Conservation (phyloP, 805 yeast genomes). For the Allodekkera sacchari region DNA sequence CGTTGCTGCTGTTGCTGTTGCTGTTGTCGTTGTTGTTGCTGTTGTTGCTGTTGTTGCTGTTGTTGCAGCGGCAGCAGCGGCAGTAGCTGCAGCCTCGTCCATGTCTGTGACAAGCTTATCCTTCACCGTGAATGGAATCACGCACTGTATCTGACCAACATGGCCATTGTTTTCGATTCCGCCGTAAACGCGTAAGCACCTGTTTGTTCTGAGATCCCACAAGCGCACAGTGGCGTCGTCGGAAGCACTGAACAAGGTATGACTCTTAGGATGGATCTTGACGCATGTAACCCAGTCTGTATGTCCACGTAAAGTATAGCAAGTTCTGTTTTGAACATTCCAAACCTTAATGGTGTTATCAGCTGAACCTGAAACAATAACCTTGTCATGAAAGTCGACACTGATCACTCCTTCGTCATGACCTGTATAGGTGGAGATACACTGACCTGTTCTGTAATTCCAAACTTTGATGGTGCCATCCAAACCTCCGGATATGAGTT, state of each 20-base stretch:
- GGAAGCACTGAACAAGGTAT: constrained; percentile 75
- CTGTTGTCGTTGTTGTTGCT: constrained; percentile 9
- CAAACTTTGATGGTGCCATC: constrained; percentile 91
- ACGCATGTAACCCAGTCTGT: constrained; percentile 89
- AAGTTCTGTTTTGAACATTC: constrained; percentile 91
- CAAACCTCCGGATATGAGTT: constrained; percentile 84
- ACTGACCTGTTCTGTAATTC: constrained; percentile 92
- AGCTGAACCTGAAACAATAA: constrained; percentile 89
- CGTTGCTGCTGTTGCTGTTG: constrained; percentile 6
- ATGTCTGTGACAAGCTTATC: constrained; percentile 38
- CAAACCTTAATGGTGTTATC: constrained; percentile 90
- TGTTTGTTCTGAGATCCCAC: constrained; percentile 86
- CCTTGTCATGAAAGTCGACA: constrained; percentile 71
- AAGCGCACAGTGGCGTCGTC: constrained; percentile 89
- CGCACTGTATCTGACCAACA: constrained; percentile 89
- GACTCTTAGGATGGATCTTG: constrained; percentile 71
- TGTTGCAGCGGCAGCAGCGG: constrained; percentile 5
- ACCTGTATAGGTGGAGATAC: constrained; percentile 89
- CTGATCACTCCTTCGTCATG: constrained; percentile 80
- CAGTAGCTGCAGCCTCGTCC: constrained; percentile 10
- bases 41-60: constrained; percentile 10
- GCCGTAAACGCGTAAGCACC: constrained; percentile 73
- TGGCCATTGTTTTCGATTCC: constrained; percentile 73
- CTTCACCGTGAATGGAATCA: constrained; percentile 72
- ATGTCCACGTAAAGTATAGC: constrained; percentile 90